Evolutionary conservation across 257 asterid genomes (phyloP).

Genomic region (Phtheirospermum japonicum): DNA sequence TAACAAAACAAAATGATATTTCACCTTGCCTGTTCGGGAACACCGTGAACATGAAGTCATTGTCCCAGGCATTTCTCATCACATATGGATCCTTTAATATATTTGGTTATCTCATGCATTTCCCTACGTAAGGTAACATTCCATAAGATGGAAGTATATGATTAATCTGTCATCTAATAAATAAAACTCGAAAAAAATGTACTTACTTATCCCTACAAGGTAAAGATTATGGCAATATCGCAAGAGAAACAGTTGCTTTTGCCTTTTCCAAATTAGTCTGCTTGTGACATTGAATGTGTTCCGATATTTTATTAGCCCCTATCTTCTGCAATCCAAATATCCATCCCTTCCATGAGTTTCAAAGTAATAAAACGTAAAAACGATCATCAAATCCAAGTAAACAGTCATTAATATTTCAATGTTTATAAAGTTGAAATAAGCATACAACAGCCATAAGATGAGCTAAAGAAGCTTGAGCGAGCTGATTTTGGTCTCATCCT

Average conservation of each 20-base stretch:
- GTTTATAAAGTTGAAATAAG: slow-evolving; percentile 23
- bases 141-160: slow-evolving; percentile 23
- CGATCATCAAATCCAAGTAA: slow-evolving; percentile 31
- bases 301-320: slow-evolving; percentile 88
- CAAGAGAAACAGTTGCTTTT: slow-evolving; percentile 80
- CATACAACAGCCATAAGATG: slow-evolving; percentile 82
- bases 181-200: slow-evolving; percentile 1
- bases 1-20: slow-evolving; percentile 10
- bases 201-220: slow-evolving; percentile 91
- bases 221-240: slow-evolving; percentile 80
- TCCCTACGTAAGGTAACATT: slow-evolving; percentile 50
- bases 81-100: slow-evolving; percentile 85
- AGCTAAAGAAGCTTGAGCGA: slow-evolving; percentile 39
- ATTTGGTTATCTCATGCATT: slow-evolving; percentile 81
- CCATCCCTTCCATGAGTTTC: slow-evolving; percentile 78
- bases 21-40: slow-evolving; percentile 99
- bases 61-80: slow-evolving; percentile 90
- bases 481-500: slow-evolving; percentile 42
- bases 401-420: slow-evolving; percentile 7
- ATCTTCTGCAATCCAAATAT: slow-evolving; percentile 80
- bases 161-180: not conserved
- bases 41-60: slow-evolving; percentile 94
- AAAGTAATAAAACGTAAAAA: slow-evolving; percentile 21
- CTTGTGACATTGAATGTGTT: slow-evolving; percentile 75
- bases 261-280: slow-evolving; percentile 88